phyloP scores from a whole-genome alignment of 306 rosid genomes.

The Sphenostylis stenocarpa region DNA sequence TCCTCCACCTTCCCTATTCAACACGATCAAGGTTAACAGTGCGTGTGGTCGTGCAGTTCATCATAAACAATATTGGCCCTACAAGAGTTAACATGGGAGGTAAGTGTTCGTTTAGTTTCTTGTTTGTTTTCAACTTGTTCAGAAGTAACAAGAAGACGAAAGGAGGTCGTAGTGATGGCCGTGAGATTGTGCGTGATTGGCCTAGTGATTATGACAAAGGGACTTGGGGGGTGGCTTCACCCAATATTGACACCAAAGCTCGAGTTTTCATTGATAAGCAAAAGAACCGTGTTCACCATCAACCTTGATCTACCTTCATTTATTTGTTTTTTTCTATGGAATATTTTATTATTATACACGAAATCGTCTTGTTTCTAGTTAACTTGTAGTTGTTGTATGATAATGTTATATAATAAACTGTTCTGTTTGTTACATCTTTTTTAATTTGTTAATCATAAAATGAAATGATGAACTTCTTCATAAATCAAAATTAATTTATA shows the following conservation, averaged over 20 bases:
- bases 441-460: no score
- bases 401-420: background rate
- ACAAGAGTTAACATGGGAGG: constrained; percentile 28
- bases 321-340: no score
- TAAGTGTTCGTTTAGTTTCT: constrained; percentile 35
- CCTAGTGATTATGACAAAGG: constrained; percentile 64
- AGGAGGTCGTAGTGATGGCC: constrained; percentile 17
- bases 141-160: constrained; percentile 36
- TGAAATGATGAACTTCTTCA: no score
- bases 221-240: constrained; percentile 57
- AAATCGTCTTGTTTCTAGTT: background rate
- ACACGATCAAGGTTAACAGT: background rate
- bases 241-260: constrained; percentile 58
- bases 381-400: background rate
- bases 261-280: constrained; percentile 43
- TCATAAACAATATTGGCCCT: background rate
- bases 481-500: no score
- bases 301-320: no score
- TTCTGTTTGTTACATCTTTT: no score
- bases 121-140: constrained; percentile 55
- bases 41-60: background rate
- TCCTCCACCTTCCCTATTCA: background rate
- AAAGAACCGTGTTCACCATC: constrained; percentile 42
- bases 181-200: constrained; percentile 36
- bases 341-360: background rate